Base-by-base conservation (phyloP, 106 monocot genomes). In the Apostasia shenzhenica region DNA sequence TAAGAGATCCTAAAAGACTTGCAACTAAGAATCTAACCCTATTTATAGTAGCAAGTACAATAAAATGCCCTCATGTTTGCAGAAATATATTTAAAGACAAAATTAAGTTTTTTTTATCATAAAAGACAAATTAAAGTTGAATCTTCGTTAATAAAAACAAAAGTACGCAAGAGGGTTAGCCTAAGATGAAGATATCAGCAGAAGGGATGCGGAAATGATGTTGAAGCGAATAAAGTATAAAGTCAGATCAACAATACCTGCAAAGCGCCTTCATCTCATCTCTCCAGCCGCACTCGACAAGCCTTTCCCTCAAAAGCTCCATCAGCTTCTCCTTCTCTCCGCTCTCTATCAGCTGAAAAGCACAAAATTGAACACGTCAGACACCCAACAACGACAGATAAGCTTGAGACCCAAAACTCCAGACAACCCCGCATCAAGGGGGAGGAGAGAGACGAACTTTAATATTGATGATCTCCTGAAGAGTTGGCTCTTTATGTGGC, bases 301-400 rank as follows among this genome's bases (percentile, higher is more conserved):
- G 92, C 69, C 92, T 63, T 43, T 97, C 92, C 54, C 97, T 82
- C 65, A 97, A 75, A n/a, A 97, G 86, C 73, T 97, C 97, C 87
- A 89, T 97, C 81, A 97, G 64, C 61, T 89, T 97, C 84, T 97
- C 97, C 83, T 97, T 97, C 77, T 97, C 97, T 53, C 97, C 92
- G 47, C 89, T 92, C 80, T 97, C 92, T 41, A 97, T 79, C 81
- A 97, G 78, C 97, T 97, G 73, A 50, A 79, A 8, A 76, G 81
- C 55, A 47, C 45, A 65, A 57, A 74, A 14, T 50, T 67, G 48
- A 69, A 45, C 59, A 26, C 54, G 51, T 71, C 55, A 59, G 40
- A 46, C 61, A 12, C 26, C 9, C 14, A 41, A 67, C 4, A 69
- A 40, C 3, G 45, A 51, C 73, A 60, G 41, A 48, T 14, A 55